Evolutionary conservation across 2,329 filamentous ascomycete species (phyloP), one percentile per base, ranked within the genome.

Genomic region (Fusarium napiforme): DNA sequence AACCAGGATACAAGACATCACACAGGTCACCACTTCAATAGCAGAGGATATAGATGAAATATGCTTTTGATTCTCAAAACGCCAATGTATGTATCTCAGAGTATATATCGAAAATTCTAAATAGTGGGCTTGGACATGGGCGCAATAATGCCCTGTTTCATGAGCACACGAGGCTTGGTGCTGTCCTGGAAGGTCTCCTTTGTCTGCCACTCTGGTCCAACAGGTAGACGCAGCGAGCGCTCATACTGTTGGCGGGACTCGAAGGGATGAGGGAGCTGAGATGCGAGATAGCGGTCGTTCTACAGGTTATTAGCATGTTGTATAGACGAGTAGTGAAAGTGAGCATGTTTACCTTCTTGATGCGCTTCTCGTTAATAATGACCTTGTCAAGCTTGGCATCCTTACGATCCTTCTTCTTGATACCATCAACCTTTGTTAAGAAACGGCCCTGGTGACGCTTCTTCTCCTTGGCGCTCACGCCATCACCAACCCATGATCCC

Each of bases 171-270:
- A 66, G 96, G 96, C 88, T 96, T 97, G 67, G 93, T 97, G 69
- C 90, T 90, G 77, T 93, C 90, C 86, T 98, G 95, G 88, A 96
- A 96, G 19, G 93, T 94, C 85, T 94, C 91, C 88, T 97, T 98
- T n/a, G 96, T 98, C 76, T 92, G 91, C 95, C 96, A 99, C 83
- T 99, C 96, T 21, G 93, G 94, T 3, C 96, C 96, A 69, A 98
- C 90, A 3, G 96, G 96, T 75, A 98, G 84, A 47, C 96, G 88
- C 66, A 98, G 85, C 73, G 93, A 93, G 57, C 96, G 87, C 86
- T 99, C 96, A 83, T 98, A 98, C 85, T 98, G 95, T 79, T 93
- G 89, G 75, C 88, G 89, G 34, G 89, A 94, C 86, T 98, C 96
- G 82, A 95, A 98, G n/a, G 91, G 92, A 83, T 97, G 93, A 56